These are phyloP conservation scores for Debaryomyces hansenii DNA, from an alignment of 805 yeast genomes.

Conservation along the genomic window DNA sequence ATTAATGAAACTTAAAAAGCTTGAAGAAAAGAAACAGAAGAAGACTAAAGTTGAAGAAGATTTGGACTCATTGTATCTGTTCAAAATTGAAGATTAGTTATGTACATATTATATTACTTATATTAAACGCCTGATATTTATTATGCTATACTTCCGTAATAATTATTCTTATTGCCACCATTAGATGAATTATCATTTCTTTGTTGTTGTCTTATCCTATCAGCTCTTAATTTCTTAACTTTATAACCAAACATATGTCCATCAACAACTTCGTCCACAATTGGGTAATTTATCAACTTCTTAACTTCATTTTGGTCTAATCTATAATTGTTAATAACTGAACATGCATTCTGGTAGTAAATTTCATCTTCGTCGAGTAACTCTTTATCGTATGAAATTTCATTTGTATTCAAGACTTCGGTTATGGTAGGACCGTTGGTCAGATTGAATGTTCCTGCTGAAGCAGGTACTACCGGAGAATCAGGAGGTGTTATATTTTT, in stretches of 20 bases:
- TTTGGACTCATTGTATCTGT: constrained; percentile 39
- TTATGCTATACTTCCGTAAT: constrained; percentile 31
- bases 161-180: constrained; percentile 7
- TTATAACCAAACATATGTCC: constrained; percentile 44
- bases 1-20: constrained; percentile 13
- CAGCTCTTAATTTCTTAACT: constrained; percentile 36
- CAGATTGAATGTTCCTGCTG: constrained; percentile 10
- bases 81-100: constrained; percentile 37
- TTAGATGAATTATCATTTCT: constrained; percentile 1
- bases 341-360: constrained; percentile 31
- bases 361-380: constrained; percentile 38
- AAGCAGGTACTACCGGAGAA: constrained; percentile 10
- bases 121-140: not conserved
- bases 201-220: constrained; percentile 14
- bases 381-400: constrained; percentile 32
- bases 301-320: constrained; percentile 35
- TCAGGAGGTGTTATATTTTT: constrained; percentile 22
- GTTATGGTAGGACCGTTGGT: constrained; percentile 2
- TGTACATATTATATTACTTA: constrained; percentile 3
- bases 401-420: constrained; percentile 21
- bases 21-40: constrained; percentile 13
- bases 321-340: constrained; percentile 30
- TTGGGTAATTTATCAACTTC: constrained; percentile 39
- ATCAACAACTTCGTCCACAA: constrained; percentile 41
- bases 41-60: constrained; percentile 19